Base-by-base conservation (phyloP, 2,329 filamentous ascomycete genomes). In the Aschersonia sp. region DNA sequence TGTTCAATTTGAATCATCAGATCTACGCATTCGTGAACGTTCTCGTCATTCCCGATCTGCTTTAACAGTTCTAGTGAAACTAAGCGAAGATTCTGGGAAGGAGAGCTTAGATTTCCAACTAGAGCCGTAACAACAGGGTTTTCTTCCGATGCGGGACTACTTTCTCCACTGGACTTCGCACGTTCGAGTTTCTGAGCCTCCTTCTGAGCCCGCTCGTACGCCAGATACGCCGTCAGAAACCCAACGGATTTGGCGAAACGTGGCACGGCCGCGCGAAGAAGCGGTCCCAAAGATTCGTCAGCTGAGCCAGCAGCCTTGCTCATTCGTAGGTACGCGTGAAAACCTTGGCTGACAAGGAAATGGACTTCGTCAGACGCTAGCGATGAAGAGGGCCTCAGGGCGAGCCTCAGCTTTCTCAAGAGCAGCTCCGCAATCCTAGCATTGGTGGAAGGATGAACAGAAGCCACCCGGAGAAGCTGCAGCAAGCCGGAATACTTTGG, bases 1-100 rank as follows among this genome's bases (percentile, higher is more conserved):
- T 87, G 76, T 61, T 97, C 89, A 12, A 89, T 79, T 52, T 87
- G 76, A 12, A 89, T 72, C 66, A 94, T 90, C 6, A 79, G 60
- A 3, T 65, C 59, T 14, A 67, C 47, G 31, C 55, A 56, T 22
- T 58, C 56, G 2, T 52, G 47, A 5, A 55, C 51, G n/a, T 58
- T 58, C 5, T 56, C 48, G 4, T 46, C 42, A 14, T 53, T 48
- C 33, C 53, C 70, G 12, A 92, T 64, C 37, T 78, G 69, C 42
- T 78, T 73, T 10, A 97, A 66, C 30, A 96, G 70, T 50, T 80
- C 77, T 41, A 98, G 66, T 22, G 85, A 87, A 7, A 78, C 74
- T 8, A 86, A 68, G 41, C 90, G 78, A 46, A 95, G 69, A 10
- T 81, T 71, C 55, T 89, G 85, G 6, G 84, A 90, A 10, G 84